Conservation (phyloP, 306 rosid genomes). For the Psophocarpus tetragonolobus region DNA sequence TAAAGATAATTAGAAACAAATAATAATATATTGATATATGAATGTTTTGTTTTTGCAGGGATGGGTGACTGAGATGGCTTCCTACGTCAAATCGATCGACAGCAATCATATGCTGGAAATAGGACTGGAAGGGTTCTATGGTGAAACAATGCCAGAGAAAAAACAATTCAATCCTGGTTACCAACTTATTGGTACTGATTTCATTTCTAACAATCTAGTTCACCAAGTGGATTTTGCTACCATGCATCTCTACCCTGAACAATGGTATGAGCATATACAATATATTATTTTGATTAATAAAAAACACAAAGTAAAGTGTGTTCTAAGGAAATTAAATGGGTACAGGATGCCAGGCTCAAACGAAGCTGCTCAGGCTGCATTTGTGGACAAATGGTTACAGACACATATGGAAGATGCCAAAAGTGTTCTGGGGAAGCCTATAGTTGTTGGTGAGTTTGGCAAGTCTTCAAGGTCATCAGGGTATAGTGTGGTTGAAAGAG, state of each 20-base stretch:
- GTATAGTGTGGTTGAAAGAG: conserved; percentile 31
- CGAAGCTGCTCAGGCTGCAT: conserved; percentile 24
- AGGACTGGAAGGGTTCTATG: conserved; percentile 53
- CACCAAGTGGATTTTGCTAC: conserved; percentile 46
- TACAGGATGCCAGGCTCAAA: conserved; percentile 27
- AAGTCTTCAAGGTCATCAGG: conserved; percentile 33
- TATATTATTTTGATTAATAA: neutral
- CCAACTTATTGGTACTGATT: conserved; percentile 43
- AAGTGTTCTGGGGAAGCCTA: conserved; percentile 27
- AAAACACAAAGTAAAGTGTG: neutral
- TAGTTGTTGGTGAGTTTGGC: conserved; percentile 40
- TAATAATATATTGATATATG: neutral
- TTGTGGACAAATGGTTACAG: conserved; percentile 37
- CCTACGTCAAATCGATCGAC: conserved; percentile 44
- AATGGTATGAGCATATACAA: conserved; percentile 20
- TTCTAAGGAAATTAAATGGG: neutral
- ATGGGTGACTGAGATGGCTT: conserved; percentile 50
- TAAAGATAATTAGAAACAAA: neutral
- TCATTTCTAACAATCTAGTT: conserved; percentile 42
- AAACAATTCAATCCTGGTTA: conserved; percentile 42
- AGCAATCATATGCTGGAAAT: conserved; percentile 39
- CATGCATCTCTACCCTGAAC: conserved; percentile 47
- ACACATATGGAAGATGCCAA: conserved; percentile 30
- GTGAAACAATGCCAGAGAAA: conserved; percentile 32
- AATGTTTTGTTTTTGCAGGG: conserved; percentile 14